phyloP scores from a whole-genome alignment of 306 rosid genomes.

The Luffa acutangula region DNA sequence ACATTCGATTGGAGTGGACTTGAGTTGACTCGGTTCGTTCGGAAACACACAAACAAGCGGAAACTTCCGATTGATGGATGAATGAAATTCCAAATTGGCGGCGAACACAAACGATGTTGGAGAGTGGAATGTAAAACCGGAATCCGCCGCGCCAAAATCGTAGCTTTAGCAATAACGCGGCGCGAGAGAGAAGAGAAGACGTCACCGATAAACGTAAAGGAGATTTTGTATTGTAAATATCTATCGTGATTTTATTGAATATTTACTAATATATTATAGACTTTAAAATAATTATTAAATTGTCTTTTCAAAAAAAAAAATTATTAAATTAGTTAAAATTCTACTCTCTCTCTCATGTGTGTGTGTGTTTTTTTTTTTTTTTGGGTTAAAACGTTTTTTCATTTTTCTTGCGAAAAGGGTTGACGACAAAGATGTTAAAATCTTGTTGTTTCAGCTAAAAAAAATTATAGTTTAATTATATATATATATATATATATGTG shows the following conservation, averaged over 20 bases:
- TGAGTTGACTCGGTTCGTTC: not conserved
- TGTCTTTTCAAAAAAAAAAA: no score
- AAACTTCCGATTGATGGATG: not conserved
- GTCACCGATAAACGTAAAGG: not conserved
- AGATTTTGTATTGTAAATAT: not conserved
- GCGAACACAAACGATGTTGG: not conserved
- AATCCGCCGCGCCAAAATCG: slow-evolving; percentile 6
- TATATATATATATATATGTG: no score
- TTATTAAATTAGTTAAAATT: no score
- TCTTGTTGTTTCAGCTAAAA: no score
- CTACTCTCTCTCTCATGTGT: no score
- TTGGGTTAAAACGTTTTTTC: no score
- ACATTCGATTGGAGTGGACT: not conserved
- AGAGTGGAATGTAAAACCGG: not conserved
- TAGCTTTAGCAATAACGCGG: not conserved
- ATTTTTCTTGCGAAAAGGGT: no score
- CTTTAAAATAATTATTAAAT: no score
- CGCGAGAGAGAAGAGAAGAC: not conserved
- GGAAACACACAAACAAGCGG: not conserved
- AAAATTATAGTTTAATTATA: no score
- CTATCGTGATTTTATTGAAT: not conserved
- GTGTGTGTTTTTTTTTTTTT: no score
- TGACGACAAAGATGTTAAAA: no score
- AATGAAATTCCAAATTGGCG: not conserved
- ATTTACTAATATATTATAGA: no score